Evolutionary conservation across 1,139 yeast species (phyloP).

Genomic region (Debaryomycetaceae sp.): DNA sequence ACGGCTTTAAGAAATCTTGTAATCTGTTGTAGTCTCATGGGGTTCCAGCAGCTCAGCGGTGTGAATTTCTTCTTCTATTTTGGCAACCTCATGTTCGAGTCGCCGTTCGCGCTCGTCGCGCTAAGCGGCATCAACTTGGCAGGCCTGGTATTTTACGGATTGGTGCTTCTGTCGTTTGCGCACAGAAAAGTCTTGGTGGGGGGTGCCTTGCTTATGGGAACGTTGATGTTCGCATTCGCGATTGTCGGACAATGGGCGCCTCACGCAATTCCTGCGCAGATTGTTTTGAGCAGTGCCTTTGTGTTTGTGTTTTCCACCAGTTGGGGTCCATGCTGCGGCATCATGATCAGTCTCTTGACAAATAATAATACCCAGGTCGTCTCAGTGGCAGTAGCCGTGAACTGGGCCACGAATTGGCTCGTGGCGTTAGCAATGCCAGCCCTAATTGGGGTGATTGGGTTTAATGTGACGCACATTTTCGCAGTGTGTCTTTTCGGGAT

Average conservation of each 20-base stretch:
- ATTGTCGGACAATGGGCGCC: conserved; percentile 4
- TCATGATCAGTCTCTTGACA: conserved; percentile 14
- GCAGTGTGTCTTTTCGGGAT: conserved; percentile 8
- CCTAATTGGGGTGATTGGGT: conserved; percentile 10
- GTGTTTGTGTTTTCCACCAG: conserved; percentile 17
- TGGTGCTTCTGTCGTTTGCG: conserved; percentile 4
- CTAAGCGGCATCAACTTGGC: conserved; percentile 9
- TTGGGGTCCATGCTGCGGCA: conserved; percentile 26
- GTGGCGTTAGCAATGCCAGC: conserved; percentile 15
- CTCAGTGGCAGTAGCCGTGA: conserved; percentile 12
- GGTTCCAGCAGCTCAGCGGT: conserved; percentile 25
- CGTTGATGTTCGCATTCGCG: conserved; percentile 8
- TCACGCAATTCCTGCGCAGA: conserved; percentile 1
- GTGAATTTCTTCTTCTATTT: conserved; percentile 25
- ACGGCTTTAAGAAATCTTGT: neutral
- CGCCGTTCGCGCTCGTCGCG: conserved; percentile 5
- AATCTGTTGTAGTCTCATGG: conserved; percentile 13
- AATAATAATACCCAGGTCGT: conserved; percentile 12
- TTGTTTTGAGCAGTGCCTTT: conserved; percentile 8
- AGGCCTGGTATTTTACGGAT: conserved; percentile 8
- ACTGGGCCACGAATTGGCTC: conserved; percentile 17
- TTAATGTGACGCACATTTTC: conserved; percentile 13
- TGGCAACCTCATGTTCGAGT: conserved; percentile 12
- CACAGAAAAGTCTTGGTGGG: conserved; percentile 4
- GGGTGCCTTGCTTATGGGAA: conserved; percentile 8